These are phyloP conservation scores for Zasmidium cellare DNA, from an alignment of 2,329 filamentous ascomycete species.

Conservation along the genomic window DNA sequence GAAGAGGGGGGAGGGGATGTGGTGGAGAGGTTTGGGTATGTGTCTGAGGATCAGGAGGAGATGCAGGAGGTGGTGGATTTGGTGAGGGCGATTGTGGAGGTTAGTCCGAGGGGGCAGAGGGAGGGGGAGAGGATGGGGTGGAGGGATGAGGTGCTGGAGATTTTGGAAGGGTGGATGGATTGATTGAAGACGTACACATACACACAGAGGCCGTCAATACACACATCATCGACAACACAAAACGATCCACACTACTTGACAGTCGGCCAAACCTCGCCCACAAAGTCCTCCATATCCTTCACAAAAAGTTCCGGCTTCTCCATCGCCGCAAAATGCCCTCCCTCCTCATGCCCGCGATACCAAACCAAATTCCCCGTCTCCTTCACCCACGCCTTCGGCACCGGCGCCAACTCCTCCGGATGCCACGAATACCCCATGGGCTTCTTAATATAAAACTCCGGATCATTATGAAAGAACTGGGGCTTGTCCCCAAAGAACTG, in stretches of 20 bases:
- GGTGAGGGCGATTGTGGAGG: constrained; percentile 6
- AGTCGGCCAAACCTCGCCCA: constrained; percentile 29
- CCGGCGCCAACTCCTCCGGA: constrained; percentile 42
- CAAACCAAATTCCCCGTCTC: constrained; percentile 42
- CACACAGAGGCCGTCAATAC: not conserved
- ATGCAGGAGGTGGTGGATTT: constrained; percentile 6
- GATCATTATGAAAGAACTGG: constrained; percentile 28
- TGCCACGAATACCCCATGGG: constrained; percentile 48
- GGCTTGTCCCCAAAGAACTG: constrained; percentile 29
- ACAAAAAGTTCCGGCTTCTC: constrained; percentile 33
- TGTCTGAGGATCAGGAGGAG: not conserved
- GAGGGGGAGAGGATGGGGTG: constrained; percentile 1
- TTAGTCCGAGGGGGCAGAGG: constrained; percentile 2
- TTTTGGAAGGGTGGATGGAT: not conserved
- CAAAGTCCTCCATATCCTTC: constrained; percentile 35
- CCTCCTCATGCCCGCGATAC: constrained; percentile 39
- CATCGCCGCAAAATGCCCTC: constrained; percentile 42
- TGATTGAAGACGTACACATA: not conserved
- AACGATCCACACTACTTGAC: constrained; percentile 9
- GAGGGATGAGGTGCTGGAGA: not conserved
- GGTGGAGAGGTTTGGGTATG: not conserved
- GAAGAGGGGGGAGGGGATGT: not conserved
- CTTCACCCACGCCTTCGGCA: constrained; percentile 39
- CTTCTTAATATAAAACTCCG: constrained; percentile 35
- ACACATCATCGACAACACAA: not conserved